Percentiles rank a stretch among this genome's conserved stretches.
These are phyloP conservation scores for Xylaria sp. DNA, from an alignment of 2,329 filamentous ascomycete species.

Conservation along the genomic window DNA sequence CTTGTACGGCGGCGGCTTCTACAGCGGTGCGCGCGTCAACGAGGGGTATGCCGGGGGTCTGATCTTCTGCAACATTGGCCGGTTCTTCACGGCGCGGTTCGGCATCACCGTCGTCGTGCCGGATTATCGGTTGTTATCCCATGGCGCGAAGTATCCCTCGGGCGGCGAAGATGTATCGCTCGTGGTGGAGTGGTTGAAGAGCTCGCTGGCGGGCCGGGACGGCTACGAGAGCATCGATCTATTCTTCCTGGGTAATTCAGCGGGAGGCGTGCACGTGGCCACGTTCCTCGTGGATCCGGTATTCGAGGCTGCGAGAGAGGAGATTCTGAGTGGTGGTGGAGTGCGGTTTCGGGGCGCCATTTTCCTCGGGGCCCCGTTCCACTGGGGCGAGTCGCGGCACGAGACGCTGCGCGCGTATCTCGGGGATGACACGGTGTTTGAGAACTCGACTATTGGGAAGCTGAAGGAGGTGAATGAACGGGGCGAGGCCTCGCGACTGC, in stretches of 20 bases:
- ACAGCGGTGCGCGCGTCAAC: conserved; percentile 47
- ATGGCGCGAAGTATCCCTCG: conserved; percentile 55
- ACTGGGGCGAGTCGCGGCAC: conserved; percentile 42
- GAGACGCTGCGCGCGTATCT: conserved; percentile 42
- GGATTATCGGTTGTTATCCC: conserved; percentile 54
- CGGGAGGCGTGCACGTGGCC: conserved; percentile 53
- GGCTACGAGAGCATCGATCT: conserved; percentile 49
- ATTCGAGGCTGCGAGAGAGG: conserved; percentile 40
- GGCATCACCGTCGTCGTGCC: conserved; percentile 52
- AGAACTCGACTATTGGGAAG: conserved; percentile 41
- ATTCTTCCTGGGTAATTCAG: conserved; percentile 55
- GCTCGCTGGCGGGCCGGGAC: conserved; percentile 39
- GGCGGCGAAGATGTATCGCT: conserved; percentile 54
- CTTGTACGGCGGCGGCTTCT: conserved; percentile 52
- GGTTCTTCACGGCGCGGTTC: conserved; percentile 52
- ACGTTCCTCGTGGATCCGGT: conserved; percentile 51
- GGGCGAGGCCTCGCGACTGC: conserved; percentile 26
- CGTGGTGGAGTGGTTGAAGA: conserved; percentile 52
- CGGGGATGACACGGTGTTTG: conserved; percentile 41
- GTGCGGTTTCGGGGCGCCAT: conserved; percentile 42
- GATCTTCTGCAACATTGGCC: conserved; percentile 53
- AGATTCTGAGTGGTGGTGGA: conserved; percentile 26
- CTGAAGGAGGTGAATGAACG: conserved; percentile 39
- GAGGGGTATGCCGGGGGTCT: conserved; percentile 43
- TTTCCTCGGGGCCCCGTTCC: conserved; percentile 45